These are phyloP conservation scores for Erysiphe neolycopersici DNA, from an alignment of 2,329 filamentous ascomycete genomes.

Conservation along the genomic window DNA sequence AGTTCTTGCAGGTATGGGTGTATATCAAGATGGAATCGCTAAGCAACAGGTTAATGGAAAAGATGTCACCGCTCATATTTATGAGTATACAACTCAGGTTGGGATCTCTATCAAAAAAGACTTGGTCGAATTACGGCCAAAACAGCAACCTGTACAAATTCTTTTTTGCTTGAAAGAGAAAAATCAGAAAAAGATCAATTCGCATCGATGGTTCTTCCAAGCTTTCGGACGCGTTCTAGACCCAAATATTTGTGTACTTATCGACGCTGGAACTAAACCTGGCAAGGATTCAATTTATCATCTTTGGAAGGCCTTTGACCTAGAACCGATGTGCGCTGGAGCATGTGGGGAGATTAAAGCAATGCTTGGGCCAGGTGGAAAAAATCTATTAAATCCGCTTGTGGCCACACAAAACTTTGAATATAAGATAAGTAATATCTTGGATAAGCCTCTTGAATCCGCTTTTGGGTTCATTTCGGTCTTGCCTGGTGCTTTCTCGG, in stretches of 20 bases:
- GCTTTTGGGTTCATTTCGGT: constrained; percentile 96
- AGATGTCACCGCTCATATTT: constrained; percentile 91
- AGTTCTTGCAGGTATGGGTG: constrained; percentile 73
- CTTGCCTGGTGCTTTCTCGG: constrained; percentile 91
- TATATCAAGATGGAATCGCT: constrained; percentile 94
- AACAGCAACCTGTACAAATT: constrained; percentile 80
- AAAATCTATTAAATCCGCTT: constrained; percentile 73
- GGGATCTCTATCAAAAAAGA: constrained; percentile 74
- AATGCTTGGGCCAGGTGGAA: constrained; percentile 66
- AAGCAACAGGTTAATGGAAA: constrained; percentile 95
- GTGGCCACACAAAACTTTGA: constrained; percentile 97
- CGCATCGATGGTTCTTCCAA: constrained; percentile 96
- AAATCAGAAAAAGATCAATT: constrained; percentile 99
- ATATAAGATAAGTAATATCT: constrained; percentile 99
- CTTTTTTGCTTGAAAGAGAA: constrained; percentile 97
- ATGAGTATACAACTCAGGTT: constrained; percentile 79
- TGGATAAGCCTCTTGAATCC: constrained; percentile 92
- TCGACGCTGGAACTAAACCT: constrained; percentile 88
- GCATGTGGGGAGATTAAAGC: constrained; percentile 98
- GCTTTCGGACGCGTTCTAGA: constrained; percentile 81
- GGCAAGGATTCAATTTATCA: constrained; percentile 91
- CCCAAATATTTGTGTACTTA: constrained; percentile 85
- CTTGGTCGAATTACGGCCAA: constrained; percentile 58
- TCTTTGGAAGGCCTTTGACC: constrained; percentile 92
- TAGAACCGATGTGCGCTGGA: constrained; percentile 91